Conservation (phyloP, 371 early-diverging fungal species). For the Funneliformis caledonium region DNA sequence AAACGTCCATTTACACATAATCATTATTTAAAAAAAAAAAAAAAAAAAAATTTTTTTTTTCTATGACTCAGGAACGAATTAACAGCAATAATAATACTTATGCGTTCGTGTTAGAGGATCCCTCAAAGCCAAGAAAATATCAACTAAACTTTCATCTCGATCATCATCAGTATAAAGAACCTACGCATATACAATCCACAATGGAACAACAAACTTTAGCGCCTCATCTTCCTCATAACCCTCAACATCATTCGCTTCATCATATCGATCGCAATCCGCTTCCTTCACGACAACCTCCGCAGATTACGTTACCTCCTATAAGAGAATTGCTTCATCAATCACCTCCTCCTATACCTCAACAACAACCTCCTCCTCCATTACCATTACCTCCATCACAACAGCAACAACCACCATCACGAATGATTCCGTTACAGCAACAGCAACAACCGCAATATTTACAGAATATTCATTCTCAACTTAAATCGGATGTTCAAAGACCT, state of each 20-base stretch:
- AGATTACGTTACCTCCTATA: constrained; percentile 28
- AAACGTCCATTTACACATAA: neutral
- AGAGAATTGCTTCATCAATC: constrained; percentile 23
- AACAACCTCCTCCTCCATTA: neutral
- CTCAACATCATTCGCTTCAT: constrained; percentile 8
- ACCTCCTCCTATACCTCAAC: neutral
- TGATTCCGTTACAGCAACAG: neutral
- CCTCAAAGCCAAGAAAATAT: constrained; percentile 34
- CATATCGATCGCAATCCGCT: neutral
- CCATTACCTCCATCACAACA: neutral
- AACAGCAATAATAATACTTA: constrained; percentile 17
- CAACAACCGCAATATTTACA: neutral
- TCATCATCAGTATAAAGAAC: neutral
- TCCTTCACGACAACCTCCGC: constrained; percentile 12
- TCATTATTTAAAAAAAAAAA: neutral
- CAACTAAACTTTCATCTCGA: constrained; percentile 14
- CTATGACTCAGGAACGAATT: constrained; percentile 14
- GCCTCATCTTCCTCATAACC: neutral
- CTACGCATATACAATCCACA: neutral
- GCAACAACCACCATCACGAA: neutral
- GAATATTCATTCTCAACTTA: neutral
- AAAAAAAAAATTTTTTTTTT: neutral
- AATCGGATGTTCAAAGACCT: neutral
- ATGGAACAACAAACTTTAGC: neutral
- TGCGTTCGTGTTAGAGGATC: constrained; percentile 29